Percentiles rank a stretch among this genome's conserved stretches.
Conservation (phyloP, 108 stramenopile genomes). For the Conticribra weissflogii region DNA sequence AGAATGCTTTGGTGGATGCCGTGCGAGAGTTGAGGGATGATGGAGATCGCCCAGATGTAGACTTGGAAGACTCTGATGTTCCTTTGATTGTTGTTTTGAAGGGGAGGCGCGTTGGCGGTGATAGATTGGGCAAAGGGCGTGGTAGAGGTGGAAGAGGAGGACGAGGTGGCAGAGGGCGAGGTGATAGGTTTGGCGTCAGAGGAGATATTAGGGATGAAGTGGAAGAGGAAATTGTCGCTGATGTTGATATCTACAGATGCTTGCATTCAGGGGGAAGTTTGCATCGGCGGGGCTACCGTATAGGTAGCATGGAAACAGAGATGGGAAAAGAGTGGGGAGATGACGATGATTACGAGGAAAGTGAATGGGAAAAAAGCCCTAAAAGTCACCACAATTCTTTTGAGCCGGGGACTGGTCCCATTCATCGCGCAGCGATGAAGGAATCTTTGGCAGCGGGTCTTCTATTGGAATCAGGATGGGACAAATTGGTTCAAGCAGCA, state of each 20-base stretch:
- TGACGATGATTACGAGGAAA: constrained; percentile 4
- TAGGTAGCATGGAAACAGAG: constrained; percentile 4
- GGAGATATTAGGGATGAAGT: constrained; percentile 3
- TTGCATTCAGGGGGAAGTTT: constrained; percentile 71
- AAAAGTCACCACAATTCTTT: background rate
- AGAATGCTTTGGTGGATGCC: constrained; percentile 78
- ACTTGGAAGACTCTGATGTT: constrained; percentile 74
- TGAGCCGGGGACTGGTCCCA: constrained; percentile 31
- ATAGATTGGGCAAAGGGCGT: constrained; percentile 7
- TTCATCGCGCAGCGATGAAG: constrained; percentile 86
- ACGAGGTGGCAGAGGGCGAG: background rate
- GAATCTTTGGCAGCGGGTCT: constrained; percentile 83
- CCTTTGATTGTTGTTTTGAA: constrained; percentile 70
- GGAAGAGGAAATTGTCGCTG: constrained; percentile 51
- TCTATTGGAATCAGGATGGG: constrained; percentile 69
- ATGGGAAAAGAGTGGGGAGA: background rate
- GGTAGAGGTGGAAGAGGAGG: constrained; percentile 7
- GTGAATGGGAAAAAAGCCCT: constrained; percentile 1
- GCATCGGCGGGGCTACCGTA: constrained; percentile 73
- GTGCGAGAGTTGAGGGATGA: constrained; percentile 69
- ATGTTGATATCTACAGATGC: constrained; percentile 70
- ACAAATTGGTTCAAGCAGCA: constrained; percentile 51
- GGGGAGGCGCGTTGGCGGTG: constrained; percentile 33
- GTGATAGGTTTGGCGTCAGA: too few species aligned
- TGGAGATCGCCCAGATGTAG: constrained; percentile 74